Evolutionary conservation across 2,329 filamentous ascomycete species (phyloP).

Genomic region (Aaosphaeria pasadenensis): DNA sequence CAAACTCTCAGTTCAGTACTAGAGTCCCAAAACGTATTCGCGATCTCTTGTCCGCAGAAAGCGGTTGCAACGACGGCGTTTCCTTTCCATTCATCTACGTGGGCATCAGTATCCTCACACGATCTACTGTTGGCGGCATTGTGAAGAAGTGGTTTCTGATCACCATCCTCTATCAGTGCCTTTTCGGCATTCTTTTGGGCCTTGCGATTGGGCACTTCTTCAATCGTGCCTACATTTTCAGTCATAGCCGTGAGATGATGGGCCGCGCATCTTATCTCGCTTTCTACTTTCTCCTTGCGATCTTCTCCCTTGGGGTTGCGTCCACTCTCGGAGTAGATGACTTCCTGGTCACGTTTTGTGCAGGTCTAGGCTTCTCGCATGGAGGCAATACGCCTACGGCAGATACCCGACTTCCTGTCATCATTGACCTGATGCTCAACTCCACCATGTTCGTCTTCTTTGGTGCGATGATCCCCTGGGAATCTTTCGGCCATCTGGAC

Average conservation of each 20-base stretch:
- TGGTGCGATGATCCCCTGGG: constrained; percentile 54
- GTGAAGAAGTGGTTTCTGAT: constrained; percentile 53
- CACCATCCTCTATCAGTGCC: constrained; percentile 56
- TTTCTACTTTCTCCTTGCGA: constrained; percentile 55
- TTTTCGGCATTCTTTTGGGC: constrained; percentile 47
- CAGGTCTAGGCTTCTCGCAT: constrained; percentile 53
- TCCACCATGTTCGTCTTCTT: constrained; percentile 56
- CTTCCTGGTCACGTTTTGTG: constrained; percentile 57
- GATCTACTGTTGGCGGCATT: constrained; percentile 36
- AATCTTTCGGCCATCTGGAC: constrained; percentile 36
- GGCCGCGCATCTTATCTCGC: constrained; percentile 50
- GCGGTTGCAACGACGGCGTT: constrained; percentile 55
- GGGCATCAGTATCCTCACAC: constrained; percentile 47
- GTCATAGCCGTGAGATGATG: constrained; percentile 45
- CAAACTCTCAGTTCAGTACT: constrained; percentile 52
- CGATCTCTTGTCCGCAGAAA: constrained; percentile 53
- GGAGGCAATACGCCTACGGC: constrained; percentile 52
- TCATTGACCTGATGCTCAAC: constrained; percentile 57
- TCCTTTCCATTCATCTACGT: constrained; percentile 57
- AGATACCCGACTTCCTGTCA: constrained; percentile 45
- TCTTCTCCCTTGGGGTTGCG: constrained; percentile 52
- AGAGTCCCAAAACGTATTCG: constrained; percentile 52
- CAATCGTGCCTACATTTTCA: constrained; percentile 50
- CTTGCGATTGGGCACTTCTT: constrained; percentile 46
- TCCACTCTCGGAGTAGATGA: constrained; percentile 53